Percentiles rank a stretch among this genome's conserved stretches.
phyloP scores from a whole-genome alignment of 1,139 yeast genomes.

The Debaryomycetaceae sp. region DNA sequence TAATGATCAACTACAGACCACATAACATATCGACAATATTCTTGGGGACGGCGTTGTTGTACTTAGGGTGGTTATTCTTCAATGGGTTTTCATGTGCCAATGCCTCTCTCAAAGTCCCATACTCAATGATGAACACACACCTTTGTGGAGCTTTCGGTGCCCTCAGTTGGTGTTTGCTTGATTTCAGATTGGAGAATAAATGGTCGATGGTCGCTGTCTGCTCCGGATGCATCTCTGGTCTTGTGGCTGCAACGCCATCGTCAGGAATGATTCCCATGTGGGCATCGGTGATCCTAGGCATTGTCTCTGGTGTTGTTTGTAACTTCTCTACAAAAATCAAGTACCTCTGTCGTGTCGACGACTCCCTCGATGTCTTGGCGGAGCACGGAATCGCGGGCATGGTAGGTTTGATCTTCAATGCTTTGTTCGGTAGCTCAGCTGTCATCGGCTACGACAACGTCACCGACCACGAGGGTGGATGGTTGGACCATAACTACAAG shows the following conservation, averaged over 20 bases:
- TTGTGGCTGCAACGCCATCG: constrained; percentile 95
- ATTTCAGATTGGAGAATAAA: constrained; percentile 80
- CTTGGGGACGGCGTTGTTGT: constrained; percentile 62
- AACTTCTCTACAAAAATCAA: constrained; percentile 88
- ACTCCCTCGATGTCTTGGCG: constrained; percentile 90
- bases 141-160: constrained; percentile 90
- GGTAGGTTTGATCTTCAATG: constrained; percentile 83
- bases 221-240: constrained; percentile 92
- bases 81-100: constrained; percentile 76
- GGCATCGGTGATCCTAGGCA: constrained; percentile 85
- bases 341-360: constrained; percentile 79
- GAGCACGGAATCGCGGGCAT: constrained; percentile 98
- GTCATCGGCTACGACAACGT: constrained; percentile 87
- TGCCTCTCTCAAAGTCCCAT: constrained; percentile 65
- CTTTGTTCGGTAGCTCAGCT: constrained; percentile 79
- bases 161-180: constrained; percentile 86
- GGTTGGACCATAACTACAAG: constrained; percentile 86
- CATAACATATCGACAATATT: constrained; percentile 89
- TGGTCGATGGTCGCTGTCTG: constrained; percentile 96
- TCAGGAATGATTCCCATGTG: constrained; percentile 89
- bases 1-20: constrained; percentile 87
- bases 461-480: constrained; percentile 84
- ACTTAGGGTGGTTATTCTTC: constrained; percentile 86
- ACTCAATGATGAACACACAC: constrained; percentile 90
- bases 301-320: constrained; percentile 78